Evolutionary conservation across 768 basidiomycete species (phyloP).

Genomic region (Suillus hirtellus): DNA sequence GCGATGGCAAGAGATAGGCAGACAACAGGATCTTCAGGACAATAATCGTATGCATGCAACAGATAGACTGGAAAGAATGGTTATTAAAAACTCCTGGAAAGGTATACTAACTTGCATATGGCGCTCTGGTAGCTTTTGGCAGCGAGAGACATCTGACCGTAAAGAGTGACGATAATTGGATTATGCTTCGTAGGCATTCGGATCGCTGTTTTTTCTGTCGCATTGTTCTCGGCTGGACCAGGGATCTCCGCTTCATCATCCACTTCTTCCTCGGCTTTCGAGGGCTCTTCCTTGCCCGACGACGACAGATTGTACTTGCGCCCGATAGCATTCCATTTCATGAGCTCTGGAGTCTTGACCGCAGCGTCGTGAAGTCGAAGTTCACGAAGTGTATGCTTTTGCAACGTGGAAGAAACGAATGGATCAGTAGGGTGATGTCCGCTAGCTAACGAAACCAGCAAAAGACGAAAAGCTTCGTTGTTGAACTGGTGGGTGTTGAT

Average conservation of each 20-base stretch:
- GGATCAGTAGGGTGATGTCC: conserved; percentile 71
- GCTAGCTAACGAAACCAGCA: conserved; percentile 70
- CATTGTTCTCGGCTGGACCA: conserved; percentile 14
- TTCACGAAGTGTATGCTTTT: conserved; percentile 84
- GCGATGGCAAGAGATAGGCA: conserved; percentile 82
- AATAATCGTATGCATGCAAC: conserved; percentile 84
- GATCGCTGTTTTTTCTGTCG: conserved; percentile 29
- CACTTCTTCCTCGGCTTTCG: conserved; percentile 35
- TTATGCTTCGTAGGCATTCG: conserved; percentile 68
- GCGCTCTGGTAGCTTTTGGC: conserved; percentile 90
- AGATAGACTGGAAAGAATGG: conserved; percentile 66
- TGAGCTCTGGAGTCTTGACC: conserved; percentile 56
- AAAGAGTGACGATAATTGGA: conserved; percentile 68
- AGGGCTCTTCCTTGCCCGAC: conserved; percentile 36
- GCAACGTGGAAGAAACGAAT: conserved; percentile 75
- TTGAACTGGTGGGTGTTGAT: conserved; percentile 80
- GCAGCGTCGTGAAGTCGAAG: conserved; percentile 68
- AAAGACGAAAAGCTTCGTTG: conserved; percentile 79
- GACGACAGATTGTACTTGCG: conserved; percentile 55
- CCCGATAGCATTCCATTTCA: conserved; percentile 62
- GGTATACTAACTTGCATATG: conserved; percentile 62
- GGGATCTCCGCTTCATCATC: conserved; percentile 29
- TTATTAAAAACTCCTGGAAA: not conserved
- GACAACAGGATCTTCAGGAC: conserved; percentile 80
- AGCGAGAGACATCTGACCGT: conserved; percentile 82